A percentile compares a stretch with the other conserved stretches of the same genome.
phyloP scores from a whole-genome alignment of 495 filamentous ascomycete species.

The Delitschia confertaspora region DNA sequence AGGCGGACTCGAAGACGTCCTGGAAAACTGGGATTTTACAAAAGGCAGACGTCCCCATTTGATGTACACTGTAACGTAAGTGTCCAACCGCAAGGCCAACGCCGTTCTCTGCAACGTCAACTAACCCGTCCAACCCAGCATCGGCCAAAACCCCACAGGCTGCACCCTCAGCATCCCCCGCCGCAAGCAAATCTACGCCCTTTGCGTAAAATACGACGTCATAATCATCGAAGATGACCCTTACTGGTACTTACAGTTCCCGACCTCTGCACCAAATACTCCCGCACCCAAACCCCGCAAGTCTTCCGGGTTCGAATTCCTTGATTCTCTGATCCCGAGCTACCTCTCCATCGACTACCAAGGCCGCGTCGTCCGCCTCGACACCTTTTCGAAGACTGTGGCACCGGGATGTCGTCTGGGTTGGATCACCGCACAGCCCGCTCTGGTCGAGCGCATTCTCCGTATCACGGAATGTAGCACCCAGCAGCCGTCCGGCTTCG shows the following conservation, averaged over 20 bases:
- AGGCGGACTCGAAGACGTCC: slow-evolving; percentile 66
- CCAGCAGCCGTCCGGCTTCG: slow-evolving; percentile 80
- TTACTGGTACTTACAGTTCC: slow-evolving; percentile 92
- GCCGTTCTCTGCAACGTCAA: neutral
- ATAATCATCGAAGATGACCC: slow-evolving; percentile 93
- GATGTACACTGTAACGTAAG: slow-evolving; percentile 85
- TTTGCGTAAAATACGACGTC: slow-evolving; percentile 79
- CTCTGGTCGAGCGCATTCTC: slow-evolving; percentile 61
- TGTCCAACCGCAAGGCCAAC: slow-evolving; percentile 12
- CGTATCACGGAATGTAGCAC: slow-evolving; percentile 66
- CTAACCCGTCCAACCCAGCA: slow-evolving; percentile 43
- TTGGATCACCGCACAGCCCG: slow-evolving; percentile 53
- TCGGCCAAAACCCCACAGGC: slow-evolving; percentile 88
- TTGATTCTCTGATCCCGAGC: slow-evolving; percentile 76
- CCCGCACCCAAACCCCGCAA: slow-evolving; percentile 31
- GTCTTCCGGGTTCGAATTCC: slow-evolving; percentile 64
- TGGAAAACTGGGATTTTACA: slow-evolving; percentile 68
- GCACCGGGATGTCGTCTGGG: slow-evolving; percentile 40
- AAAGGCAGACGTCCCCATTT: slow-evolving; percentile 70
- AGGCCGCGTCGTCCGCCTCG: slow-evolving; percentile 65
- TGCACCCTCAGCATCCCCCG: slow-evolving; percentile 60
- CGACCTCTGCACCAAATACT: slow-evolving; percentile 35
- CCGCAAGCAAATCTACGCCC: slow-evolving; percentile 64
- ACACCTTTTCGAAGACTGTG: slow-evolving; percentile 42
- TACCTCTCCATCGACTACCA: slow-evolving; percentile 65